A percentile compares a stretch with the other conserved stretches of the same genome.
These are phyloP conservation scores for Akebia trifoliata DNA, from an alignment of 164 flowering plant genomes.

Conservation along the genomic window DNA sequence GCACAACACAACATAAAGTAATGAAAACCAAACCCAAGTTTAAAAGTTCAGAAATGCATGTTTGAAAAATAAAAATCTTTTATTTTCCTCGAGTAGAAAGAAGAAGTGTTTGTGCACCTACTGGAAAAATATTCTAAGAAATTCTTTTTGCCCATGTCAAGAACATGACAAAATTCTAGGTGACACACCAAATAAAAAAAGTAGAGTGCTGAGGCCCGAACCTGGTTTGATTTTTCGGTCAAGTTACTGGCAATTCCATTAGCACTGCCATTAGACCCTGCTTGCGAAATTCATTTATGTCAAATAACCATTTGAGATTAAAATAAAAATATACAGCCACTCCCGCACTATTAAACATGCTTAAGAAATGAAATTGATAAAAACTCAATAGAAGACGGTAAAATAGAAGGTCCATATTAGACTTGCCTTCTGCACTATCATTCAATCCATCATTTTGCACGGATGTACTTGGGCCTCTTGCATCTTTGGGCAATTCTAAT, in stretches of 20 bases:
- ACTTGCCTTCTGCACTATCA: slow-evolving; percentile 25
- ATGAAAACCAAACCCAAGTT: slow-evolving; percentile 4
- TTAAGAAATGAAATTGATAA: background rate
- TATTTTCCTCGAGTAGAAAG: background rate
- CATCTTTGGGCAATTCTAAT: slow-evolving; percentile 11
- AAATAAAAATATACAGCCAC: background rate
- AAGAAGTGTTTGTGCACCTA: background rate
- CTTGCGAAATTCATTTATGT: slow-evolving; percentile 10
- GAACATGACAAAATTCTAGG: background rate
- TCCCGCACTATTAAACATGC: background rate
- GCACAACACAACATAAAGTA: background rate
- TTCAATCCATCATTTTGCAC: slow-evolving; percentile 5
- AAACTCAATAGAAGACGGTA: background rate
- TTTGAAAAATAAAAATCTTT: background rate
- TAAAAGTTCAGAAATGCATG: background rate
- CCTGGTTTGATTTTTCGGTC: slow-evolving; percentile 24
- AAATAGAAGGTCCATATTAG: background rate
- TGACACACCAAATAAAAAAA: background rate
- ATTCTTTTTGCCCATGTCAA: background rate
- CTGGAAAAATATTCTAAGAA: background rate
- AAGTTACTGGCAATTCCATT: slow-evolving; percentile 1
- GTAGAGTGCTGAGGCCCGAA: background rate
- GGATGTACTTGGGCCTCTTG: slow-evolving; percentile 9
- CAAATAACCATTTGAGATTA: background rate
- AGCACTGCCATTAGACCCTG: slow-evolving; percentile 8